Conservation (phyloP, 805 yeast genomes). For the Saccharomyces kudriavzevii region DNA sequence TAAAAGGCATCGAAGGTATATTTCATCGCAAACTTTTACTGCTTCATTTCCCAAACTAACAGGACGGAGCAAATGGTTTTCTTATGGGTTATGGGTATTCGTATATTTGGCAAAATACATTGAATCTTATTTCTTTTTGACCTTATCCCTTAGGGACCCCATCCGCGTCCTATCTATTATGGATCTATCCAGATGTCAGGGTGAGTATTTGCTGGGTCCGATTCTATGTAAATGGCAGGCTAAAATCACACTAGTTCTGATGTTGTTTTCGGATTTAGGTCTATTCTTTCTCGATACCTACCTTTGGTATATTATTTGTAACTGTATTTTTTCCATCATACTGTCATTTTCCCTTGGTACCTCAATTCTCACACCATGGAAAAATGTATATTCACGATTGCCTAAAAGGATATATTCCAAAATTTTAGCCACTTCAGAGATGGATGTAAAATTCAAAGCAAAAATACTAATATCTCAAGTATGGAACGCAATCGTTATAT, state of each 20-base stretch:
- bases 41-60: conserved; percentile 46
- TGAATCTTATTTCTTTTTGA: conserved; percentile 73
- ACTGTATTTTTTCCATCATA: conserved; percentile 62
- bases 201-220: conserved; percentile 49
- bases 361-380: conserved; percentile 86
- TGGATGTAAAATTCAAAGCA: conserved; percentile 41
- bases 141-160: conserved; percentile 66
- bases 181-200: conserved; percentile 48
- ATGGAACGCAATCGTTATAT: conserved; percentile 78
- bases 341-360: conserved; percentile 68
- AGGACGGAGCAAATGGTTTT: conserved; percentile 50
- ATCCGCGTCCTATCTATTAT: conserved; percentile 57
- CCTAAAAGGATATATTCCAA: conserved; percentile 73
- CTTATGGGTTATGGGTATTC: conserved; percentile 60
- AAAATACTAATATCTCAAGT: conserved; percentile 56
- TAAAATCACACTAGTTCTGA: conserved; percentile 42
- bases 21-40: conserved; percentile 53
- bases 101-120: conserved; percentile 60
- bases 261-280: conserved; percentile 54
- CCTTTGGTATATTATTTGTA: conserved; percentile 79
- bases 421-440: conserved; percentile 44
- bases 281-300: conserved; percentile 75
- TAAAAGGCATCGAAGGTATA: conserved; percentile 33
- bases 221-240: conserved; percentile 52
- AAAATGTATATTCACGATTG: conserved; percentile 64